These are phyloP conservation scores for Podochytrium sp. DNA, from an alignment of 192 early-diverging fungal species.

Conservation along the genomic window DNA sequence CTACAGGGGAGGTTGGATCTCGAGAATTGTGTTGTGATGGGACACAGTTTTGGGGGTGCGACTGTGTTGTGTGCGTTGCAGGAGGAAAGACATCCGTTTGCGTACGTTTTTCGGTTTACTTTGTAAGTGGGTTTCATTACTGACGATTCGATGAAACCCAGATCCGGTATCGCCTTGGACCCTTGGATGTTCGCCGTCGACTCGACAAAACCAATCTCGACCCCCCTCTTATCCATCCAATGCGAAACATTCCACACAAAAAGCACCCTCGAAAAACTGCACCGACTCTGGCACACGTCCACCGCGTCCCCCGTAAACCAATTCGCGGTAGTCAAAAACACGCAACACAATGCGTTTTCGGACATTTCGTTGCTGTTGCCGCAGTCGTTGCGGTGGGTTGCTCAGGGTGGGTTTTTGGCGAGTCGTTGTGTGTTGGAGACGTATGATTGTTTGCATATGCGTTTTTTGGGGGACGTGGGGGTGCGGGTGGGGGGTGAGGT, in stretches of 20 bases:
- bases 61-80: slow-evolving; percentile 18
- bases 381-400: neutral
- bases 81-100: neutral
- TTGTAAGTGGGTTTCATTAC: too few species aligned
- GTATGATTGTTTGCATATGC: too few species aligned
- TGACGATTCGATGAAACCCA: too few species aligned
- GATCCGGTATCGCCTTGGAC: slow-evolving; percentile 25
- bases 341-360: slow-evolving; percentile 27
- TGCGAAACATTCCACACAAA: slow-evolving; percentile 29
- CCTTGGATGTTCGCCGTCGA: slow-evolving; percentile 34
- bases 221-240: slow-evolving; percentile 26
- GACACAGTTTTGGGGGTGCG: slow-evolving; percentile 32
- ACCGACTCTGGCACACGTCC: slow-evolving; percentile 7
- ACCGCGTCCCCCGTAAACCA: neutral
- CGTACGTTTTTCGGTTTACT: too few species aligned
- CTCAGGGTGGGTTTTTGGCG: too few species aligned
- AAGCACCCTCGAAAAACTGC: neutral
- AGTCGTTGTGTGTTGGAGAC: too few species aligned
- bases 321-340: slow-evolving; percentile 16
- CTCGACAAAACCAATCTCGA: neutral
- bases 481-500: too few species aligned
- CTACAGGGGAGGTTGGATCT: slow-evolving; percentile 24
- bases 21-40: slow-evolving; percentile 11
- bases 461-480: too few species aligned
- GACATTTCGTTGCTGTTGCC: neutral